Evolutionary conservation across 306 rosid genomes (phyloP), one percentile per base, ranked within the genome.

Genomic region (Aeschynomene evenia): DNA sequence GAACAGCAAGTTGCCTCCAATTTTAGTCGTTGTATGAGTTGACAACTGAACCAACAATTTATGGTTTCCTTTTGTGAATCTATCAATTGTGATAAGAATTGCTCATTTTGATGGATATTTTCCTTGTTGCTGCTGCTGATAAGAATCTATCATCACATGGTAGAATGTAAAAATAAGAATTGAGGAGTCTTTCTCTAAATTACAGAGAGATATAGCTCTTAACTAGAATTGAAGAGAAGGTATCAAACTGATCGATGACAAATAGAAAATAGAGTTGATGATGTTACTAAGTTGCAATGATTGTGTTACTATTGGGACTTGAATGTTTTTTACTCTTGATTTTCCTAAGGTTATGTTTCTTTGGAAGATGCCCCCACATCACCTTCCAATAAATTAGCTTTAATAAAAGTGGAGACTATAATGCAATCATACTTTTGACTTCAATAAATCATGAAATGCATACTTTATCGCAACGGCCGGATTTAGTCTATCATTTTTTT

Each of bases 391-490:
- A 26, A 34, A 42, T 64, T 21, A 12, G 33, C 82, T 81, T 81
- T 76, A 77, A 77, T 26, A 48, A 77, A 76, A 77, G 85, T 54
- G 73, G 28, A 62, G 37, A 23, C 21, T 63, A 76, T 72, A 46
- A 62, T 66, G 55, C 24, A 31, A 72, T 40, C 9, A 72, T 62
- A 45, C 79, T 67, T 77, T 81, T 81, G 76, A 81, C 81, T 72
- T 72, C 72, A 62, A 80, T 70, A 77, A 70, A 49, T 21, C 62
- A 64, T 69, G 53, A 56, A 57, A 49, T 65, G 60, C 54, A 46
- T 63, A 46, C 72, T 61, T 56, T 75, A 68, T 69, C 22, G 19
- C 53, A 51, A 66, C 49, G 66, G 66, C 13, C 13, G 31, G 31
- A 28, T 52, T 67, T 10, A 29, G 60, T 34, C 40, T 49, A 18